Evolutionary conservation across 768 basidiomycete species (phyloP).

Genomic region (Mycena sanguinolenta): DNA sequence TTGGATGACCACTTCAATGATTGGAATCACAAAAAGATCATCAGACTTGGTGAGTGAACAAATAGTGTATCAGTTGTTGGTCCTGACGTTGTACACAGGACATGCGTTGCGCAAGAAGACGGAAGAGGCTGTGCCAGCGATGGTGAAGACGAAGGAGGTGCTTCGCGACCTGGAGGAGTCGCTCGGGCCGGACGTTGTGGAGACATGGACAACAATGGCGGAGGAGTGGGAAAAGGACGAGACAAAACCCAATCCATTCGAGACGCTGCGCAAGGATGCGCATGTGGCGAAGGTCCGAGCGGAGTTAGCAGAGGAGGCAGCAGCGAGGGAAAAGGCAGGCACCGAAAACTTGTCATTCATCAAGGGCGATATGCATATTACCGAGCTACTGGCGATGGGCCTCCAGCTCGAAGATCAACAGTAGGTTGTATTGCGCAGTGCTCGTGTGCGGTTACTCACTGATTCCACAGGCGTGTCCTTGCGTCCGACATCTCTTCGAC

Average conservation of each 20-base stretch:
- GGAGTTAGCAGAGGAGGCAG: constrained; percentile 37
- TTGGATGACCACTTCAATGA: constrained; percentile 12
- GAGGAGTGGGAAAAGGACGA: constrained; percentile 25
- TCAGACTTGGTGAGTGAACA: neutral
- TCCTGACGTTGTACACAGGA: neutral
- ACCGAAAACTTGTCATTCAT: neutral
- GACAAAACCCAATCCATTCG: constrained; percentile 25
- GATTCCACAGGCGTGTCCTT: too few species aligned
- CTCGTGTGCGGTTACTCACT: too few species aligned
- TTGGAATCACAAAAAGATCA: constrained; percentile 1
- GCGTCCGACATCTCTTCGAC: too few species aligned
- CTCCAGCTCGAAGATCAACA: constrained; percentile 35
- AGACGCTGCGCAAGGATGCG: constrained; percentile 13
- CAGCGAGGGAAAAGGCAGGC: neutral
- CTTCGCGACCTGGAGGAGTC: neutral
- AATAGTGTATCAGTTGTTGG: too few species aligned
- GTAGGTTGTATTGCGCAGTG: neutral
- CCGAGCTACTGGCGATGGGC: constrained; percentile 23
- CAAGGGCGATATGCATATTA: constrained; percentile 18
- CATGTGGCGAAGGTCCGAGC: constrained; percentile 28
- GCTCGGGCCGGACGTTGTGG: neutral
- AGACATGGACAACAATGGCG: constrained; percentile 18
- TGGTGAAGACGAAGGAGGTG: neutral
- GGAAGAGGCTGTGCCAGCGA: neutral
- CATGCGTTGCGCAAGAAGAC: neutral